Evolutionary conservation across 2,329 filamentous ascomycete species (phyloP).

Genomic region (Pezicula rhizophila): DNA sequence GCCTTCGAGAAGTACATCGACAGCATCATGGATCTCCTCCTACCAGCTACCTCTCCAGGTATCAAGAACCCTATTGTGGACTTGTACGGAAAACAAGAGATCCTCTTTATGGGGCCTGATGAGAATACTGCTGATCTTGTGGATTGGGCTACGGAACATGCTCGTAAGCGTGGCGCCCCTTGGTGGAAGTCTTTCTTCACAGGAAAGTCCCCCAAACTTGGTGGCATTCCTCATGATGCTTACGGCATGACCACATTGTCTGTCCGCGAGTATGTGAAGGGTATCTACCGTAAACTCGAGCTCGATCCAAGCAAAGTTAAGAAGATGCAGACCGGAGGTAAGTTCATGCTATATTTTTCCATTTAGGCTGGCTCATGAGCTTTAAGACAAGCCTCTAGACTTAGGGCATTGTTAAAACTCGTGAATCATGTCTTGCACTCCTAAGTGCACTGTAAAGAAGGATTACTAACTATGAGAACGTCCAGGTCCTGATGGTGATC

Average conservation of each 20-base stretch:
- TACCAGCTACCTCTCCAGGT: conserved; percentile 83
- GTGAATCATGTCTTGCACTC: too few relatives aligned
- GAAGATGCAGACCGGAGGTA: conserved; percentile 90
- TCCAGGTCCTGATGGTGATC: conserved; percentile 76
- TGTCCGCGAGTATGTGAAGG: conserved; percentile 90
- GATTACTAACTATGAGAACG: too few relatives aligned
- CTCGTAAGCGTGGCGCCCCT: conserved; percentile 75
- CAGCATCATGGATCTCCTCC: conserved; percentile 89
- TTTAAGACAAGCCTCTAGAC: too few relatives aligned
- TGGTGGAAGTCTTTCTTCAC: conserved; percentile 99
- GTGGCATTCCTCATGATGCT: conserved; percentile 89
- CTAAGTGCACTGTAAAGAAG: too few relatives aligned
- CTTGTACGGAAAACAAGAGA: conserved; percentile 89
- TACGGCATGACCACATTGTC: conserved; percentile 99
- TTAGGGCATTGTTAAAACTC: too few relatives aligned
- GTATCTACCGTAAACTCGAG: conserved; percentile 93
- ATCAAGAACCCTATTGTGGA: conserved; percentile 99
- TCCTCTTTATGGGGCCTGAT: conserved; percentile 96
- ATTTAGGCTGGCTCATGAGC: too few relatives aligned
- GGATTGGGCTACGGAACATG: conserved; percentile 97
- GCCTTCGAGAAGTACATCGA: conserved; percentile 99
- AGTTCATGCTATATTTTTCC: too few relatives aligned
- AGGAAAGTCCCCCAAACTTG: conserved; percentile 91
- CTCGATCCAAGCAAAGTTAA: conserved; percentile 78
- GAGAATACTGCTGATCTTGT: conserved; percentile 98